Evolutionary conservation across 164 flowering plant genomes (phyloP).

Genomic region (Nymphaea thermarum): DNA sequence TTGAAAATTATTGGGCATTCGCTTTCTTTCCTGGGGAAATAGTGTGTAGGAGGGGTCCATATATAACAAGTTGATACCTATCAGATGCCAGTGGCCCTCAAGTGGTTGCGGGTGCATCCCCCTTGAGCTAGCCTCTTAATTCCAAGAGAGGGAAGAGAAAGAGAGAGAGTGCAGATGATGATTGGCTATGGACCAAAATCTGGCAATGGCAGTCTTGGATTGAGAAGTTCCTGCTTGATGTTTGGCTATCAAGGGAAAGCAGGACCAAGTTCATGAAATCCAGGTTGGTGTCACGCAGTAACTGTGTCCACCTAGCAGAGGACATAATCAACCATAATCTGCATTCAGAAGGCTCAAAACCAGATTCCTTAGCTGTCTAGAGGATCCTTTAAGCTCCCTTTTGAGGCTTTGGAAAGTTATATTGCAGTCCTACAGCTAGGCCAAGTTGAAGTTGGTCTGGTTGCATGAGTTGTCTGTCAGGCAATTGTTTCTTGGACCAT

Average conservation of each 20-base stretch:
- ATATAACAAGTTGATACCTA: slow-evolving; percentile 37
- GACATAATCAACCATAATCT: not conserved
- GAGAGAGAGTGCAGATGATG: not conserved
- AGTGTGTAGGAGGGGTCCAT: slow-evolving; percentile 33
- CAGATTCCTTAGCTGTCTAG: not conserved
- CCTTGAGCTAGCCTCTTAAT: slow-evolving; percentile 24
- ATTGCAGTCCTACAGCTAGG: not conserved
- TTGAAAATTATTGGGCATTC: not conserved
- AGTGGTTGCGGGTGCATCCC: slow-evolving; percentile 48
- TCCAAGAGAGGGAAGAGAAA: not conserved
- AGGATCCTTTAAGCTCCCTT: not conserved
- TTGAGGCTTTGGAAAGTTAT: not conserved
- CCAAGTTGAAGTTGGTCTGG: not conserved
- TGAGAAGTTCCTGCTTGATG: not conserved
- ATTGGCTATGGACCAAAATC: not conserved
- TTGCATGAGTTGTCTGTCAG: too few relatives aligned
- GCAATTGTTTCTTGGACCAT: too few relatives aligned
- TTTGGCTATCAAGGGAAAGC: not conserved
- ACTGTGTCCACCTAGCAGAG: not conserved
- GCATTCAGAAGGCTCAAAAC: not conserved
- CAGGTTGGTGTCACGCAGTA: not conserved
- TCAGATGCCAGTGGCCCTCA: slow-evolving; percentile 63
- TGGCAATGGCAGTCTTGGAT: not conserved
- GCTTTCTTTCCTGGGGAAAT: not conserved
- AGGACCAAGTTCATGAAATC: not conserved